A percentile compares a stretch with the other conserved stretches of the same genome.
Evolutionary conservation across 208 protist genomes (phyloP).

Genomic region (Lotmaria passim): DNA sequence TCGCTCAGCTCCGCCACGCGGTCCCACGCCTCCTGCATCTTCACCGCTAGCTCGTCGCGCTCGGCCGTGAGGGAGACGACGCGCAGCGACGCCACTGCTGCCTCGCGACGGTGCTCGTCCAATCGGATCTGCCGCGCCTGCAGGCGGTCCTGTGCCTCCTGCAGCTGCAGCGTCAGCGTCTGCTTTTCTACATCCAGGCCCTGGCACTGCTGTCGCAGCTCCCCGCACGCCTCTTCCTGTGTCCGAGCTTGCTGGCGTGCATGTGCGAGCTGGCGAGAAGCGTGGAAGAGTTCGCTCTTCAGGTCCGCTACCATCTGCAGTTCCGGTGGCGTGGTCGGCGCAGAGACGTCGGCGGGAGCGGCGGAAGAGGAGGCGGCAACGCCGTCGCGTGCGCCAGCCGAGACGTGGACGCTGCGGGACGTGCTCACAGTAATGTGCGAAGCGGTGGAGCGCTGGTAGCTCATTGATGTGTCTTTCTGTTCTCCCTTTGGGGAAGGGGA

Average conservation of each 20-base stretch:
- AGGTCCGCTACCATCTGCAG: conserved; percentile 18
- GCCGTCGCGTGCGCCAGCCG: neutral
- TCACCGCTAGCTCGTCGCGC: conserved; percentile 62
- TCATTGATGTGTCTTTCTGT: neutral
- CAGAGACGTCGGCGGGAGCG: neutral
- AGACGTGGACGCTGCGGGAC: neutral
- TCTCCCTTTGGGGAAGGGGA: too few relatives aligned
- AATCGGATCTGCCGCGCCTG: conserved; percentile 21
- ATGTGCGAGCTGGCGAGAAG: conserved; percentile 16
- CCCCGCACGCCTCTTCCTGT: conserved; percentile 10
- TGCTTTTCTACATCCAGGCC: conserved; percentile 37
- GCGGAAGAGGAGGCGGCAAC: neutral
- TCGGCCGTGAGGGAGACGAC: conserved; percentile 51
- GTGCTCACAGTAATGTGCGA: neutral
- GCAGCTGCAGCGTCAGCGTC: conserved; percentile 34
- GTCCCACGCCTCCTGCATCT: conserved; percentile 68
- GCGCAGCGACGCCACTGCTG: conserved; percentile 39
- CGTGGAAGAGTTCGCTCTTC: conserved; percentile 19
- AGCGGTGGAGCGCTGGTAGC: neutral
- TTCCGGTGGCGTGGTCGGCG: neutral
- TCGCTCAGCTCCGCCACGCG: conserved; percentile 45
- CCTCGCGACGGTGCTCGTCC: conserved; percentile 51
- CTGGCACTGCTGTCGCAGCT: conserved; percentile 24
- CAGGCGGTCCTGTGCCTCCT: conserved; percentile 47
- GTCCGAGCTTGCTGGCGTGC: conserved; percentile 21